phyloP scores from a whole-genome alignment of 2,329 filamentous ascomycete genomes.

The Alternaria brassicicola region DNA sequence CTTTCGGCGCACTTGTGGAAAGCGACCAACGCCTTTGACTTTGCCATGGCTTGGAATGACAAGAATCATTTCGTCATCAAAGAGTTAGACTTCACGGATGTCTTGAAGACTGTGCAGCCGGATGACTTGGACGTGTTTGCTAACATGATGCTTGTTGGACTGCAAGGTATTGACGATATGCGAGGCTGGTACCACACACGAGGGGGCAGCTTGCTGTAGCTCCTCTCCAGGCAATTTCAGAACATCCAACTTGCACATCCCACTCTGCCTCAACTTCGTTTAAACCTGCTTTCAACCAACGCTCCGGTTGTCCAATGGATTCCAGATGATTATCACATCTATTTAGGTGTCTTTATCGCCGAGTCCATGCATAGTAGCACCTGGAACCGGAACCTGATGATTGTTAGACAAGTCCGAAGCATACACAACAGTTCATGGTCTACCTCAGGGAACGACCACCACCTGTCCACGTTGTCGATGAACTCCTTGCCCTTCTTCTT shows the following conservation, averaged over 20 bases:
- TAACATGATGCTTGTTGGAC: conserved; percentile 34
- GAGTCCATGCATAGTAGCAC: conserved; percentile 2
- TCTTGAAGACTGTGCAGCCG: conserved; percentile 28
- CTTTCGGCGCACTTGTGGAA: conserved; percentile 41
- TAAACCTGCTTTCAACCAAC: neutral
- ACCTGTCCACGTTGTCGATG: neutral
- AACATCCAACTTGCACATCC: neutral
- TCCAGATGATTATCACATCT: accelerated
- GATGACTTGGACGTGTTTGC: conserved; percentile 41
- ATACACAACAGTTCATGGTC: accelerated
- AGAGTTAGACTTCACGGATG: conserved; percentile 35
- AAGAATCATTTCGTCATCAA: conserved; percentile 37
- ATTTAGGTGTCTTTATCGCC: neutral
- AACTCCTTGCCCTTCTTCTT: conserved; percentile 2
- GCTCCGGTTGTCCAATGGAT: neutral
- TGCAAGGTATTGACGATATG: conserved; percentile 39
- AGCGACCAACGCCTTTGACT: conserved; percentile 38
- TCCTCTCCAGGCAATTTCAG: no score
- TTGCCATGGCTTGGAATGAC: conserved; percentile 41
- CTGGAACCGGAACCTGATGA: conserved; percentile 9
- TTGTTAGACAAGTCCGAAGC: neutral
- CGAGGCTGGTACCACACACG: conserved; percentile 37
- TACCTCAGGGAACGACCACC: conserved; percentile 5
- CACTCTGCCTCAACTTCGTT: neutral
- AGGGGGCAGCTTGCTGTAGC: conserved; percentile 22